Evolutionary conservation across 768 basidiomycete genomes (phyloP).

Genomic region (Tephrocybe sp.): DNA sequence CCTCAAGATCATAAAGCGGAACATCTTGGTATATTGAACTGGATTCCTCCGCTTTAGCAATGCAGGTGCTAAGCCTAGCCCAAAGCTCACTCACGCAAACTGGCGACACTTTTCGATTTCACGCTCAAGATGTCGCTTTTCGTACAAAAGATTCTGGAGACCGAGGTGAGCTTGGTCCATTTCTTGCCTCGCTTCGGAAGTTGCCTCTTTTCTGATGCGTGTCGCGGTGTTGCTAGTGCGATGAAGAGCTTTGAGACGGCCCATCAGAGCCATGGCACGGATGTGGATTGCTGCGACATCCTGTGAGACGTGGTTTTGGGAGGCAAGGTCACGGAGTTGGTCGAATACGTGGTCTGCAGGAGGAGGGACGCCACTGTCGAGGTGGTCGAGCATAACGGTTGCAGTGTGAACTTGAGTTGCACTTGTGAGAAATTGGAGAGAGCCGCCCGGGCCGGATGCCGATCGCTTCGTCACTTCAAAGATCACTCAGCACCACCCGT

Average conservation of each 20-base stretch:
- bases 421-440: not conserved
- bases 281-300: slow-evolving; percentile 55
- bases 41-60: not conserved
- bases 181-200: slow-evolving; percentile 75
- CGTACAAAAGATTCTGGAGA: slow-evolving; percentile 84
- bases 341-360: slow-evolving; percentile 54
- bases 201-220: slow-evolving; percentile 64
- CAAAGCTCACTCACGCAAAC: slow-evolving; percentile 71
- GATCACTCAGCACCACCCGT: slow-evolving; percentile 19
- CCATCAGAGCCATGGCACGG: slow-evolving; percentile 73
- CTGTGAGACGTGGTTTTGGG: slow-evolving; percentile 35
- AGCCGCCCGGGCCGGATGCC: slow-evolving; percentile 9
- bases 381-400: slow-evolving; percentile 26
- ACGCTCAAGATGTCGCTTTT: slow-evolving; percentile 84
- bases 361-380: slow-evolving; percentile 28
- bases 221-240: slow-evolving; percentile 70
- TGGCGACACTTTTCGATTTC: slow-evolving; percentile 93
- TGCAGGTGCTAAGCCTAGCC: not conserved
- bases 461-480: not conserved
- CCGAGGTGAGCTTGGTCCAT: slow-evolving; percentile 90
- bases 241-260: slow-evolving; percentile 76
- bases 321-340: slow-evolving; percentile 63
- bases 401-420: not conserved
- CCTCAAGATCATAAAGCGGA: slow-evolving; percentile 65
- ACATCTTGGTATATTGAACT: slow-evolving; percentile 91